Percentiles rank a stretch among this genome's conserved stretches.
Conservation (phyloP, 2,329 filamentous ascomycete genomes). For the Fusarium buharicum region DNA sequence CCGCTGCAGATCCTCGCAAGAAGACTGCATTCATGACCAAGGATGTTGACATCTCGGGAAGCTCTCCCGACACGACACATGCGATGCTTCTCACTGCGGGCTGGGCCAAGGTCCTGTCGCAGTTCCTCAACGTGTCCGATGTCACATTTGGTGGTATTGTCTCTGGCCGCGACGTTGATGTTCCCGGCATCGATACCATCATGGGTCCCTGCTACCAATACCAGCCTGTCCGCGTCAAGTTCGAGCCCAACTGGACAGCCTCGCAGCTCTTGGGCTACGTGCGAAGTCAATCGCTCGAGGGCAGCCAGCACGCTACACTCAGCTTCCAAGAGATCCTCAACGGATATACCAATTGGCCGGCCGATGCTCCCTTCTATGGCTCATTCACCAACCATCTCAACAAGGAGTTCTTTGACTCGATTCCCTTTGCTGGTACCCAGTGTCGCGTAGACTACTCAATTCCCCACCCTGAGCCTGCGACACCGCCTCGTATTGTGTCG, state of each 20-base stretch:
- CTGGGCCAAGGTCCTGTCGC: conserved; percentile 44
- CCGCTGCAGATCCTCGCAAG: conserved; percentile 21
- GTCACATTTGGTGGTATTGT: conserved; percentile 46
- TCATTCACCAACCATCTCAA: conserved; percentile 47
- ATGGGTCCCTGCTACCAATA: conserved; percentile 48
- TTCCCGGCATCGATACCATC: conserved; percentile 38
- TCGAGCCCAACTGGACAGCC: conserved; percentile 39
- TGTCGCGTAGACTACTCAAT: conserved; percentile 45
- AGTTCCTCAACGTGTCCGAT: conserved; percentile 33
- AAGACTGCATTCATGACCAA: conserved; percentile 44
- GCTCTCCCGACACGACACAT: conserved; percentile 41
- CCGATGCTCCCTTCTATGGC: conserved; percentile 33
- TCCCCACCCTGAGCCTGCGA: conserved; percentile 41
- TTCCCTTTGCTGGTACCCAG: conserved; percentile 43
- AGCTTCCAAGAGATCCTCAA: conserved; percentile 36
- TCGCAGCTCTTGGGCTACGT: conserved; percentile 38
- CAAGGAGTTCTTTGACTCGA: conserved; percentile 44
- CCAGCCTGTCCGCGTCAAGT: conserved; percentile 44
- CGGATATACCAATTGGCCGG: conserved; percentile 40
- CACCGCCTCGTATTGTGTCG: conserved; percentile 43
- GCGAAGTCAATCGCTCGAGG: conserved; percentile 39
- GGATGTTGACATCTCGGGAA: conserved; percentile 40
- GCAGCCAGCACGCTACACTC: conserved; percentile 40
- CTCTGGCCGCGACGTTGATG: conserved; percentile 41
- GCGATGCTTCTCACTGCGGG: conserved; percentile 45